phyloP scores from a whole-genome alignment of 1,284 basidiomycete species.

The Hortiboletus rubellus region DNA sequence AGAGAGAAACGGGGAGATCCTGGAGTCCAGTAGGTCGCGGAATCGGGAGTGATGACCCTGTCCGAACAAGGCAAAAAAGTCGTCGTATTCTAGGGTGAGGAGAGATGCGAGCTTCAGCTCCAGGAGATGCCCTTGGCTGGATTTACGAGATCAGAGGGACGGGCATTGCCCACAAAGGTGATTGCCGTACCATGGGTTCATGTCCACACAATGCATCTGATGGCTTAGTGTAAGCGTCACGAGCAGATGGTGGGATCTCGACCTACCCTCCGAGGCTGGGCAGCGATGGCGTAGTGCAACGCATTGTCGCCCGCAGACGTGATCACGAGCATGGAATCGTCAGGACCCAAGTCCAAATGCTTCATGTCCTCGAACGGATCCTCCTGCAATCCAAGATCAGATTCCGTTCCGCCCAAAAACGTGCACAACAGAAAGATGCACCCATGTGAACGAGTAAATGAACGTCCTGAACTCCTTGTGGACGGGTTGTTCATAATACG shows the following conservation, averaged over 20 bases:
- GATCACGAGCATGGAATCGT: conserved; percentile 76
- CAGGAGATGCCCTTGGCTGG: conserved; percentile 72
- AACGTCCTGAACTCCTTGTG: conserved; percentile 79
- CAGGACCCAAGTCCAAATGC: conserved; percentile 57
- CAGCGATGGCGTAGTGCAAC: conserved; percentile 76
- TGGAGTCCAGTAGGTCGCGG: conserved; percentile 61
- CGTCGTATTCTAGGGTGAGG: conserved; percentile 60
- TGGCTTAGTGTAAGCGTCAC: background rate
- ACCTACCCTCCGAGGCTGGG: conserved; percentile 52
- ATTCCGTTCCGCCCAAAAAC: too few relatives aligned
- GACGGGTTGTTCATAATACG: conserved; percentile 72
- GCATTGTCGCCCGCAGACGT: conserved; percentile 84
- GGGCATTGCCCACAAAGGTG: background rate
- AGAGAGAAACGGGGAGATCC: conserved; percentile 72
- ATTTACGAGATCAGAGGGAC: conserved; percentile 9
- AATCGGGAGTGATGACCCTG: conserved; percentile 65
- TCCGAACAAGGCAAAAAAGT: conserved; percentile 78
- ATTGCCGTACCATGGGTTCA: conserved; percentile 53
- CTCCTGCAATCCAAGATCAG: conserved; percentile 46
- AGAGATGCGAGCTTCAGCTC: conserved; percentile 79
- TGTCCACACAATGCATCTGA: conserved; percentile 75
- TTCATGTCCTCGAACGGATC: conserved; percentile 79
- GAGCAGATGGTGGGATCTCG: background rate
- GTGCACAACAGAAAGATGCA: conserved; percentile 15
- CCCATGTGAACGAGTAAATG: conserved; percentile 77